These are phyloP conservation scores for Acer saccharum DNA, from an alignment of 345 rosid genomes.

Conservation along the genomic window DNA sequence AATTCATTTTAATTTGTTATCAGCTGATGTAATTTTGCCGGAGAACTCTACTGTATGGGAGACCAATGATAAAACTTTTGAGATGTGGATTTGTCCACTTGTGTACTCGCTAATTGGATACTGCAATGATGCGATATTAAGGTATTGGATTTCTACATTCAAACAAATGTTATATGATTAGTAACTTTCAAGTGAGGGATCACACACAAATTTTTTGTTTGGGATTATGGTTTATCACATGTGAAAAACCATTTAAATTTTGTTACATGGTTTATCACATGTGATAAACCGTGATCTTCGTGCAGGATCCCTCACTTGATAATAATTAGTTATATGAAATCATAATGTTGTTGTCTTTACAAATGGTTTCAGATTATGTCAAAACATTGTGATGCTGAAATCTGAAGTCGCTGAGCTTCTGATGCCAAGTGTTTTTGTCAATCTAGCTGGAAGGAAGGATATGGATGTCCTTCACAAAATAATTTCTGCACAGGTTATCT, in stretches of 20 bases:
- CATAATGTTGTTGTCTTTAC: slow-evolving; percentile 17
- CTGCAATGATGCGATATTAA: slow-evolving; percentile 74
- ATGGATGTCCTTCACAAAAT: slow-evolving; percentile 50
- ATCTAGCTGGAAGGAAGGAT: slow-evolving; percentile 68
- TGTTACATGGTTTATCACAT: no score
- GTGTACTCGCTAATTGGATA: slow-evolving; percentile 70
- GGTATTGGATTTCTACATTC: slow-evolving; percentile 41
- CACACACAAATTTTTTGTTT: no score
- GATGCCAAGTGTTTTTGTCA: slow-evolving; percentile 70
- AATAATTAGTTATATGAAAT: not conserved
- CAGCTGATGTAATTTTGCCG: slow-evolving; percentile 63
- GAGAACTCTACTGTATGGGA: slow-evolving; percentile 77
- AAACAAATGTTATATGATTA: not conserved
- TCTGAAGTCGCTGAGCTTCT: slow-evolving; percentile 92
- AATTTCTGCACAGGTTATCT: slow-evolving; percentile 70
- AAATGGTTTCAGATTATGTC: slow-evolving; percentile 69
- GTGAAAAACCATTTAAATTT: no score
- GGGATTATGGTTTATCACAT: no score
- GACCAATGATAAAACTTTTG: slow-evolving; percentile 71
- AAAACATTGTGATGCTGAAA: slow-evolving; percentile 75
- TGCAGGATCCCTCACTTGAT: no score
- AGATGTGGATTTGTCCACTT: slow-evolving; percentile 88
- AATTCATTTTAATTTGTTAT: slow-evolving; percentile 25
- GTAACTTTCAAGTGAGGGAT: no score
- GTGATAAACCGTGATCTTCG: no score